These are phyloP conservation scores for Pelomyxa schiedti DNA, from an alignment of 78 protist genomes.

Conservation along the genomic window DNA sequence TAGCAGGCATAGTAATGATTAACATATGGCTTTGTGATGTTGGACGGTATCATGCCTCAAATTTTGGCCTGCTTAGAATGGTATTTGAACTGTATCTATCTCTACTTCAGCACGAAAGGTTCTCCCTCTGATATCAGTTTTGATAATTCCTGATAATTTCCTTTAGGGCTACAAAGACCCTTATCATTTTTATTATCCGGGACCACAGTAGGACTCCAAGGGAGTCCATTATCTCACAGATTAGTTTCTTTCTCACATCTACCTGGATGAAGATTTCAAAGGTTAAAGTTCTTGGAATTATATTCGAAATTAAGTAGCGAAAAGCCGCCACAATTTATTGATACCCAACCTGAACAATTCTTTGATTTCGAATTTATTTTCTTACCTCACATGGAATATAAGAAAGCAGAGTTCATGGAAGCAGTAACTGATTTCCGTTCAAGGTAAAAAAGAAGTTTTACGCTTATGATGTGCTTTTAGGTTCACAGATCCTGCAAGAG, in stretches of 20 bases:
- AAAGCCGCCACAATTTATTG: slow-evolving; percentile 54
- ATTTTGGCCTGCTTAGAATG: slow-evolving; percentile 56
- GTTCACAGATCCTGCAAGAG: slow-evolving; percentile 13
- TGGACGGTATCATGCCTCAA: slow-evolving; percentile 81
- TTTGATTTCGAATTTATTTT: slow-evolving; percentile 64
- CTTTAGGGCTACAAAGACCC: slow-evolving; percentile 19
- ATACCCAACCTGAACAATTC: slow-evolving; percentile 29
- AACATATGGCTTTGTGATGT: slow-evolving; percentile 82
- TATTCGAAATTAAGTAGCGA: too few species aligned
- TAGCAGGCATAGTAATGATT: slow-evolving; percentile 73
- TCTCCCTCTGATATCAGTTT: too few species aligned
- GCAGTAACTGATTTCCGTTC: slow-evolving; percentile 20
- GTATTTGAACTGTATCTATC: slow-evolving; percentile 77
- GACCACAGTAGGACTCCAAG: slow-evolving; percentile 63
- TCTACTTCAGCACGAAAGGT: slow-evolving; percentile 45
- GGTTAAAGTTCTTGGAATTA: too few species aligned
- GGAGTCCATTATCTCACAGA: too few species aligned
- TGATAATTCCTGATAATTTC: too few species aligned
- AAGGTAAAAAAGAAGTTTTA: too few species aligned
- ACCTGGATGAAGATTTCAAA: too few species aligned
- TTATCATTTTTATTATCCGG: slow-evolving; percentile 64
- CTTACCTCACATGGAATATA: slow-evolving; percentile 56
- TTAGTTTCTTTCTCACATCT: too few species aligned
- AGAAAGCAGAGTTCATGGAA: slow-evolving; percentile 21
- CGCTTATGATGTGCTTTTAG: too few species aligned